Percentiles rank a stretch among this genome's conserved stretches.
phyloP scores from a whole-genome alignment of 2,329 filamentous ascomycete genomes.

The Tolypocladium inflatum region DNA sequence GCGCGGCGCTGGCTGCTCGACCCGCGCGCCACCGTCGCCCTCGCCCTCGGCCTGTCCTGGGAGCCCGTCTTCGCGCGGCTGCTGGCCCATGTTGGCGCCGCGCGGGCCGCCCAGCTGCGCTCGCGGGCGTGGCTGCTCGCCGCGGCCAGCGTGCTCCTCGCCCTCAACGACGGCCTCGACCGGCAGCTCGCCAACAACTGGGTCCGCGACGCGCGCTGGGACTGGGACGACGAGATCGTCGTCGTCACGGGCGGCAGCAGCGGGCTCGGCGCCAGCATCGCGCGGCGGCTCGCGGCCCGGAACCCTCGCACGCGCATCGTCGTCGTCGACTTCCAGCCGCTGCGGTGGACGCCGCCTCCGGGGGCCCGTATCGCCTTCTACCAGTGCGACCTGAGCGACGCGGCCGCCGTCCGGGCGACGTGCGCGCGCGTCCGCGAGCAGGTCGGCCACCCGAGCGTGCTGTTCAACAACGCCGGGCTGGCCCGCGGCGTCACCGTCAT shows the following conservation, averaged over 20 bases:
- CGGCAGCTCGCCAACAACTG: background rate
- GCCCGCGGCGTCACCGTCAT: constrained; percentile 11
- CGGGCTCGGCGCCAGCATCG: background rate
- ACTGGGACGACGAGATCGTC: background rate
- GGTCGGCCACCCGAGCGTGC: background rate
- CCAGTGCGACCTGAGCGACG: background rate
- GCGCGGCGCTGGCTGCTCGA: constrained; percentile 11
- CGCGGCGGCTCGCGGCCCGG: background rate
- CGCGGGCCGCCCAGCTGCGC: background rate
- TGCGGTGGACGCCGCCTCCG: background rate
- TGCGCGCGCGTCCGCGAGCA: background rate
- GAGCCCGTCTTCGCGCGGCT: constrained; percentile 5
- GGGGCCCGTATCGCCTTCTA: background rate
- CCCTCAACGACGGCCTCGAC: background rate
- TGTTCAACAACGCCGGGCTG: background rate
- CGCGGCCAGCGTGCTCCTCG: background rate
- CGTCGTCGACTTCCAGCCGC: background rate
- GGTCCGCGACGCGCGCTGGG: background rate
- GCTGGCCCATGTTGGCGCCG: background rate
- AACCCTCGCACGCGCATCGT: background rate
- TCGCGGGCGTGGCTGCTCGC: constrained; percentile 4
- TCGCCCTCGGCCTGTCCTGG: constrained; percentile 7
- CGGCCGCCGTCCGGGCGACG: background rate
- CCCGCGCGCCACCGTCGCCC: constrained; percentile 7
- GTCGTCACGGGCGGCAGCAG: background rate